Conservation (phyloP, 1,139 yeast species). For the Pichia terricola region DNA sequence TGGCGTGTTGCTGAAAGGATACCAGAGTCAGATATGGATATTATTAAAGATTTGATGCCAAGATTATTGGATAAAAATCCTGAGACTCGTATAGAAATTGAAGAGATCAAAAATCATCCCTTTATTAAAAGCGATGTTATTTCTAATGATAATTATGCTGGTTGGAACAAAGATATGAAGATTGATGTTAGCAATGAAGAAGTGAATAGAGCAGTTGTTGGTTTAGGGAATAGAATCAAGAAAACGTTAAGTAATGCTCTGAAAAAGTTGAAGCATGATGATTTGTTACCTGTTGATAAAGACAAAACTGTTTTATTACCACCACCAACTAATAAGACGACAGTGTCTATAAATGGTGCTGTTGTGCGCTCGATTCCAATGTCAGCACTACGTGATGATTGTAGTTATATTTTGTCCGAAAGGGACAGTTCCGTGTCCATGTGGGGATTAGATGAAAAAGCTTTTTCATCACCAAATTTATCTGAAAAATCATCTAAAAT, state of each 20-base stretch:
- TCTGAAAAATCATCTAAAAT: too few relatives aligned
- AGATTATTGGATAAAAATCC: slow-evolving; percentile 69
- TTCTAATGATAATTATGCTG: slow-evolving; percentile 18
- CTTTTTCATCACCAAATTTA: too few relatives aligned
- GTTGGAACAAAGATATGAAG: slow-evolving; percentile 25
- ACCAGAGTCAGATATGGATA: slow-evolving; percentile 37
- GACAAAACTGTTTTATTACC: too few relatives aligned
- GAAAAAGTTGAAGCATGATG: slow-evolving; percentile 18
- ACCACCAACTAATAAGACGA: too few relatives aligned
- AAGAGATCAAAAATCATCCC: slow-evolving; percentile 71
- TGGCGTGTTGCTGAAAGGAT: slow-evolving; percentile 32
- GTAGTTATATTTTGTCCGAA: slow-evolving; percentile 22
- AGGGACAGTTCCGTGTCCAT: too few relatives aligned
- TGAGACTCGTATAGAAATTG: slow-evolving; percentile 53
- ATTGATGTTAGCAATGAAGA: slow-evolving; percentile 63
- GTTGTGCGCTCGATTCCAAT: too few relatives aligned
- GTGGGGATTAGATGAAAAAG: too few relatives aligned
- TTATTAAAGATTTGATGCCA: slow-evolving; percentile 57
- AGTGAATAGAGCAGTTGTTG: slow-evolving; percentile 67
- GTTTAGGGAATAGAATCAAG: slow-evolving; percentile 60
- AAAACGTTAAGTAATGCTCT: slow-evolving; percentile 52
- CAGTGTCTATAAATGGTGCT: too few relatives aligned
- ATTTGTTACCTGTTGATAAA: too few relatives aligned
- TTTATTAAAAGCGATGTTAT: slow-evolving; percentile 61
- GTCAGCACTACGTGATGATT: slow-evolving; percentile 12